Evolutionary conservation across 495 filamentous ascomycete species (phyloP).

Genomic region (Viridothelium virens): DNA sequence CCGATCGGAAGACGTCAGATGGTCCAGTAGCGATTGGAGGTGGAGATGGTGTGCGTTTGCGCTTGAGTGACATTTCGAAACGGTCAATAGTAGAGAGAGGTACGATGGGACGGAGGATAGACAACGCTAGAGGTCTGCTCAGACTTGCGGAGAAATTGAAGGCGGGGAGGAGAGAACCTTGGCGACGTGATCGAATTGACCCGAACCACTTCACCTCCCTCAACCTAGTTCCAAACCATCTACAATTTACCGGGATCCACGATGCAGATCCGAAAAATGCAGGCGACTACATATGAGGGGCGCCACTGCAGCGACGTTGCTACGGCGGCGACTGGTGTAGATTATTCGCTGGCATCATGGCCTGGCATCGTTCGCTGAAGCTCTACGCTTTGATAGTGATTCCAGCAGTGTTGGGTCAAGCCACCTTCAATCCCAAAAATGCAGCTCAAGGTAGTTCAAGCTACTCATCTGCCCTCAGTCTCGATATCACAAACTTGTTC

Average conservation of each 20-base stretch:
- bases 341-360: background rate
- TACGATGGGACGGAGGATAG: background rate
- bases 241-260: background rate
- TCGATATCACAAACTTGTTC: slow-evolving; percentile 18
- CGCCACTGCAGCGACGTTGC: background rate
- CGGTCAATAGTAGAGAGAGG: background rate
- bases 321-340: background rate
- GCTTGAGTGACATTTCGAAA: slow-evolving; percentile 26
- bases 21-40: slow-evolving; percentile 2
- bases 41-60: slow-evolving; percentile 21
- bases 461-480: slow-evolving; percentile 11
- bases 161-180: background rate
- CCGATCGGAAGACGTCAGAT: slow-evolving; percentile 31
- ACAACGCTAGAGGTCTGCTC: background rate
- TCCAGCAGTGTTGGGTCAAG: background rate
- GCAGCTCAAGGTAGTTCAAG: slow-evolving; percentile 15
- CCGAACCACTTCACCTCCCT: background rate
- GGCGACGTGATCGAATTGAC: slow-evolving; percentile 1
- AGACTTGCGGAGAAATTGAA: too few relatives aligned
- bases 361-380: background rate
- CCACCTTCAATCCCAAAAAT: slow-evolving; percentile 19
- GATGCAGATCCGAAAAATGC: background rate
- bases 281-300: background rate
- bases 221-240: background rate
- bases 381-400: background rate